Percentiles rank a stretch among this genome's conserved stretches.
phyloP scores from a whole-genome alignment of 768 basidiomycete genomes.

The Polyporus arcularius region DNA sequence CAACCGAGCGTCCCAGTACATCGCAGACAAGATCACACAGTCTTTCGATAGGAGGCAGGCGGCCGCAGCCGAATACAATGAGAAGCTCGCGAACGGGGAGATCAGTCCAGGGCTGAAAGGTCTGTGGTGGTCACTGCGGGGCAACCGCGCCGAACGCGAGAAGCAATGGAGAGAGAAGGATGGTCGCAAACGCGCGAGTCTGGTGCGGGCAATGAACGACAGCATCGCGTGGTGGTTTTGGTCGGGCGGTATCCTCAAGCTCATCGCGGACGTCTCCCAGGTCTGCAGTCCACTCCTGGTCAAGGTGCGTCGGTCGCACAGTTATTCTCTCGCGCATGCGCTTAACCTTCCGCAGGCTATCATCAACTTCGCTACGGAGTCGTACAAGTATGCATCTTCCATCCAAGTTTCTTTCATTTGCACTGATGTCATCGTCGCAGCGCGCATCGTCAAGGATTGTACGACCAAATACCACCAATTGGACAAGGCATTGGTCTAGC shows the following conservation, averaged over 20 bases:
- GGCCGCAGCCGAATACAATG: conserved; percentile 71
- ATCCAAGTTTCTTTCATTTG: background rate
- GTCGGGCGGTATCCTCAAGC: conserved; percentile 59
- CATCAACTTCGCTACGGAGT: conserved; percentile 67
- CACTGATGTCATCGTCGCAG: background rate
- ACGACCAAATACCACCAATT: conserved; percentile 39
- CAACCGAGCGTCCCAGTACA: conserved; percentile 53
- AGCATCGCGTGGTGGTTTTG: conserved; percentile 80
- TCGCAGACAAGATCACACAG: conserved; percentile 61
- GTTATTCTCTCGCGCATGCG: background rate
- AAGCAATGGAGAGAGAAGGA: conserved; percentile 62
- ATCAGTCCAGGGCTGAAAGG: conserved; percentile 51
- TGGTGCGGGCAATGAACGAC: conserved; percentile 72
- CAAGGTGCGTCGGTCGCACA: conserved; percentile 49
- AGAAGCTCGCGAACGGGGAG: conserved; percentile 62
- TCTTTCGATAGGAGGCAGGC: conserved; percentile 63
- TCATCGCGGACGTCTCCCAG: conserved; percentile 70
- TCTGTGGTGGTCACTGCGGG: conserved; percentile 62
- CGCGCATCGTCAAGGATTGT: conserved; percentile 26
- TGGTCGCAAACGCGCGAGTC: conserved; percentile 64
- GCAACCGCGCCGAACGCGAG: conserved; percentile 55
- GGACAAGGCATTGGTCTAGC: conserved; percentile 74
- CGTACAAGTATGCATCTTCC: conserved; percentile 43
- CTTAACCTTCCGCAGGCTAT: conserved; percentile 46
- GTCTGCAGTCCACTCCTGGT: conserved; percentile 77